Evolutionary conservation across 2,329 filamentous ascomycete genomes (phyloP).

Genomic region (Didymella glomerata): DNA sequence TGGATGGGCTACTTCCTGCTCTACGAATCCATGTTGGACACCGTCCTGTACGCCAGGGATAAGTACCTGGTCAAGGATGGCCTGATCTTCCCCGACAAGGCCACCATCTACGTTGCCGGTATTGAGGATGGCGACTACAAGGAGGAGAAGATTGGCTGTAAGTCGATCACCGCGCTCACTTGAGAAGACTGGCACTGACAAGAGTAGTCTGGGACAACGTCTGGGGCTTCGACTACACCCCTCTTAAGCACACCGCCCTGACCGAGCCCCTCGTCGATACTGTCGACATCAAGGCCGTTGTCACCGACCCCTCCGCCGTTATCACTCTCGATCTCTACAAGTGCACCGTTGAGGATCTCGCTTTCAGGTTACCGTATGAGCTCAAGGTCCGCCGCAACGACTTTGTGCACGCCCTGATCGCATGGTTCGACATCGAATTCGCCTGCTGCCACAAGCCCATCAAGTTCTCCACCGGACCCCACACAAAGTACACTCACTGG

Average conservation of each 20-base stretch:
- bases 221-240: conserved; percentile 96
- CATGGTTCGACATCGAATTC: conserved; percentile 99
- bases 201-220: conserved; percentile 95
- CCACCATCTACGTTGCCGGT: conserved; percentile 93
- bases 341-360: conserved; percentile 81
- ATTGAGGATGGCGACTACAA: conserved; percentile 99
- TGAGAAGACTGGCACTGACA: conserved; percentile 6
- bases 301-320: conserved; percentile 86
- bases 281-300: conserved; percentile 95
- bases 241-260: conserved; percentile 90
- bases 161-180: background rate
- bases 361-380: conserved; percentile 81
- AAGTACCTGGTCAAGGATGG: conserved; percentile 86
- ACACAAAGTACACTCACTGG: conserved; percentile 99
- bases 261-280: conserved; percentile 97
- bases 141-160: conserved; percentile 99
- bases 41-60: conserved; percentile 94
- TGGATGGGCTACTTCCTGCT: conserved; percentile 99
- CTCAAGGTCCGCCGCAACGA: conserved; percentile 84
- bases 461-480: conserved; percentile 93
- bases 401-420: conserved; percentile 94
- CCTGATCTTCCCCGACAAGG: conserved; percentile 98
- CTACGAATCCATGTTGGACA: conserved; percentile 99
- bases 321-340: conserved; percentile 94
- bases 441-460: conserved; percentile 98